These are phyloP conservation scores for Ceratobasidium sp. DNA, from an alignment of 1,284 basidiomycete species.

Conservation along the genomic window DNA sequence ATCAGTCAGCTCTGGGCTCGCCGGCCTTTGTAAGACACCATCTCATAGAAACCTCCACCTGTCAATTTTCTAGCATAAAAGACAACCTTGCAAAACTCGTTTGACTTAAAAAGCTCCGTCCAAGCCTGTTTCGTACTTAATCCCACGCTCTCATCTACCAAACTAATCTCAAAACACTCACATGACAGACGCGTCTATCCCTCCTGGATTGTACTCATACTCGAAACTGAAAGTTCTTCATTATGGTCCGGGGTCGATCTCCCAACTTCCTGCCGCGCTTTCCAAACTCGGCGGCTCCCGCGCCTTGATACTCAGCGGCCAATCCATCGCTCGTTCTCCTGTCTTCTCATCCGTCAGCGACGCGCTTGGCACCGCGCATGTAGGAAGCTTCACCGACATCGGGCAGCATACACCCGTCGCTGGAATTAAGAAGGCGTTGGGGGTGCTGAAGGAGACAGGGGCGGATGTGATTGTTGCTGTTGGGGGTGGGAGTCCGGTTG, in stretches of 20 bases:
- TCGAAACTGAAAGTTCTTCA: slow-evolving; percentile 65
- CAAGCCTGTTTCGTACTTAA: too few relatives aligned
- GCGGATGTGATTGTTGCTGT: slow-evolving; percentile 77
- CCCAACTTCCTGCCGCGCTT: slow-evolving; percentile 71
- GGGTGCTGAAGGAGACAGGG: slow-evolving; percentile 63
- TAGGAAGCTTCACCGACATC: slow-evolving; percentile 77
- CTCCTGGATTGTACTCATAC: slow-evolving; percentile 31
- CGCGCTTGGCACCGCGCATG: slow-evolving; percentile 63
- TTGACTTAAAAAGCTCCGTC: too few relatives aligned
- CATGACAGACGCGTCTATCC: slow-evolving; percentile 18
- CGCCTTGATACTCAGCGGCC: slow-evolving; percentile 77
- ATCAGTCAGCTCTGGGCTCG: too few relatives aligned
- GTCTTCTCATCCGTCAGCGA: slow-evolving; percentile 63
- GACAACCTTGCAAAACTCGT: too few relatives aligned
- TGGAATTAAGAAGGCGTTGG: slow-evolving; percentile 71
- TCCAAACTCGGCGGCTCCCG: slow-evolving; percentile 65
- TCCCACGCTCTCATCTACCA: too few relatives aligned
- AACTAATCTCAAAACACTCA: not conserved
- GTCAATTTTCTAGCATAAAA: too few relatives aligned
- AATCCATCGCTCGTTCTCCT: slow-evolving; percentile 62
- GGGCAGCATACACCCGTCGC: slow-evolving; percentile 79
- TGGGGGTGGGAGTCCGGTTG: slow-evolving; percentile 83
- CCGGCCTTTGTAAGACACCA: too few relatives aligned
- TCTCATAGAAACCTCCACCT: too few relatives aligned
- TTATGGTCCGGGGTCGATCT: slow-evolving; percentile 74